Percentiles rank a stretch among this genome's conserved stretches.
phyloP scores from a whole-genome alignment of 805 yeast species.

The Nakazawaea ishiwadae region DNA sequence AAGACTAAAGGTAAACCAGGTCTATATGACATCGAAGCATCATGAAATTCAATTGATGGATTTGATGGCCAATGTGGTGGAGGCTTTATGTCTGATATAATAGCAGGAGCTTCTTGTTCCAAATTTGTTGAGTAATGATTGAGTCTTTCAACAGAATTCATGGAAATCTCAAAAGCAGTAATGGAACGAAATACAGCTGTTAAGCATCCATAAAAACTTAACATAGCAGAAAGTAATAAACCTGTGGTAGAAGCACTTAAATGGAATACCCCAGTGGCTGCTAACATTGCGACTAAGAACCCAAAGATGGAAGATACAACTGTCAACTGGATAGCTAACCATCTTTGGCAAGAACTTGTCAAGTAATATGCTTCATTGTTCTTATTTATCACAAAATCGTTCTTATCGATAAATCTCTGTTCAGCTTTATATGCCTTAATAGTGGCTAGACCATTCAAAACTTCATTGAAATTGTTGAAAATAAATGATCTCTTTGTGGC shows the following conservation, averaged over 20 bases:
- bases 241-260: conserved; percentile 60
- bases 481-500: conserved; percentile 47
- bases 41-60: conserved; percentile 43
- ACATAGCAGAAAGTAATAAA: conserved; percentile 52
- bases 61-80: conserved; percentile 69
- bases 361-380: conserved; percentile 43
- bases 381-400: conserved; percentile 30
- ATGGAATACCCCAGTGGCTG: conserved; percentile 54
- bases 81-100: conserved; percentile 32
- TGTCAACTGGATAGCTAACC: conserved; percentile 58
- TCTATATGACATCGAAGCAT: conserved; percentile 59
- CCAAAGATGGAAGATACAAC: conserved; percentile 36
- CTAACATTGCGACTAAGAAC: conserved; percentile 48
- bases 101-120: conserved; percentile 56
- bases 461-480: conserved; percentile 46
- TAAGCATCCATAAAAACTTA: conserved; percentile 53
- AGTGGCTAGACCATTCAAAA: conserved; percentile 42
- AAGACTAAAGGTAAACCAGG: conserved; percentile 61
- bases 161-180: conserved; percentile 48
- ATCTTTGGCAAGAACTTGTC: conserved; percentile 53
- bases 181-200: conserved; percentile 41
- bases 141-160: conserved; percentile 61
- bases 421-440: conserved; percentile 37
- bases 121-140: conserved; percentile 52
- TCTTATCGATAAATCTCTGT: conserved; percentile 30